A percentile compares a stretch with the other conserved stretches of the same genome.
Conservation (phyloP, 2,329 filamentous ascomycete genomes). For the Elsinoe batatas region DNA sequence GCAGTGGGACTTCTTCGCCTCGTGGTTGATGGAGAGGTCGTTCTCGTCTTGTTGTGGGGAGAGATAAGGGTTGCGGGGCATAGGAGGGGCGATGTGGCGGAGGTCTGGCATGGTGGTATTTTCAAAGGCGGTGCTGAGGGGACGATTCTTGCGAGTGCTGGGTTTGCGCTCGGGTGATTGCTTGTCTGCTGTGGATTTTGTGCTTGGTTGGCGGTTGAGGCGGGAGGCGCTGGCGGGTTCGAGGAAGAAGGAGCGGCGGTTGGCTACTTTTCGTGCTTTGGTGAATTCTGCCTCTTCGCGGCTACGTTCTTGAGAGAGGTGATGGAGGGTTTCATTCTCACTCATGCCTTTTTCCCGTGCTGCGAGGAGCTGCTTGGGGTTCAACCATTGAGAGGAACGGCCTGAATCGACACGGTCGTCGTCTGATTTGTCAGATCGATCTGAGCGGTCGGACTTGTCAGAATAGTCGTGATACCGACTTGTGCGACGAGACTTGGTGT, state of each 20-base stretch:
- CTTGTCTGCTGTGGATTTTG: slow-evolving; percentile 1
- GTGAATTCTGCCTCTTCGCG: not conserved
- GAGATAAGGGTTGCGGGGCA: not conserved
- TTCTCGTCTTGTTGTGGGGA: not conserved
- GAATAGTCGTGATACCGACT: slow-evolving; percentile 9
- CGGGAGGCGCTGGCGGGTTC: not conserved
- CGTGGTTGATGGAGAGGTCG: not conserved
- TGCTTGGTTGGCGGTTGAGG: slow-evolving; percentile 12
- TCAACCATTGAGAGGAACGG: not conserved
- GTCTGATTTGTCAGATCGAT: not conserved
- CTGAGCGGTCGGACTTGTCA: slow-evolving; percentile 8
- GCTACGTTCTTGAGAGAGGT: not conserved
- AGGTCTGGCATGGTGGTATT: slow-evolving; percentile 14
- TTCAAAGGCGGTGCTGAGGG: slow-evolving; percentile 16
- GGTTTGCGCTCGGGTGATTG: not conserved
- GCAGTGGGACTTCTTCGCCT: not conserved
- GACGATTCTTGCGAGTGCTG: slow-evolving; percentile 7
- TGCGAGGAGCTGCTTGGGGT: slow-evolving; percentile 8
- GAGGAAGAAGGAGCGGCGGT: slow-evolving; percentile 4
- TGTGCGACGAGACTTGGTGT: not conserved
- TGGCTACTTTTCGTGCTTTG: slow-evolving; percentile 1
- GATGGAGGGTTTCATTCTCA: not conserved
- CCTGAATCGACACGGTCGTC: slow-evolving; percentile 1
- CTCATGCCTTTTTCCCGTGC: slow-evolving; percentile 7
- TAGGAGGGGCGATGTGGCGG: not conserved